A percentile compares a stretch with the other conserved stretches of the same genome.
phyloP scores from a whole-genome alignment of 169 alveolate species.

The Pseudocohnilembus persalinus region DNA sequence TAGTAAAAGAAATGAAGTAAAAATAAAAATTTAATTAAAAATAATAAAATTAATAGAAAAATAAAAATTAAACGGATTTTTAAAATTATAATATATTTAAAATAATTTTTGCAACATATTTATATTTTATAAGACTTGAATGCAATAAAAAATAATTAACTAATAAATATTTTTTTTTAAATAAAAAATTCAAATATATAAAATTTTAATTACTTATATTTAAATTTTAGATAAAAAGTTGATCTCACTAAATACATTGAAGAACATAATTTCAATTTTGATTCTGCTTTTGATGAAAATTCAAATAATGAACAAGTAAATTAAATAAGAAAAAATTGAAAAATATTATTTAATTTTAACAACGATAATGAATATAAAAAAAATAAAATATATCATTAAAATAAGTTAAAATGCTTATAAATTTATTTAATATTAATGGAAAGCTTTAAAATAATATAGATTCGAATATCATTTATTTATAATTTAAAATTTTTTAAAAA shows the following conservation, averaged over 20 bases:
- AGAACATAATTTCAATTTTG: slow-evolving; percentile 85
- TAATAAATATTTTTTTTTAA: too few species aligned
- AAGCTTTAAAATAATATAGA: too few species aligned
- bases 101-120: neutral
- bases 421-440: too few species aligned
- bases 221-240: slow-evolving; percentile 58
- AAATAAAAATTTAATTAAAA: neutral
- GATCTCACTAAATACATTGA: slow-evolving; percentile 88
- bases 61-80: neutral
- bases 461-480: too few species aligned
- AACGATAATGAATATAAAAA: too few species aligned
- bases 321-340: neutral
- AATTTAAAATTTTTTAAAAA: too few species aligned
- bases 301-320: slow-evolving; percentile 70
- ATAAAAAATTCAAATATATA: neutral
- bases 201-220: neutral
- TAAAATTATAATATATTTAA: neutral
- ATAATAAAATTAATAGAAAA: neutral
- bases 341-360: too few species aligned
- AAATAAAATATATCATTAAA: too few species aligned
- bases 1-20: slow-evolving; percentile 81
- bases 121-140: too few species aligned
- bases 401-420: too few species aligned
- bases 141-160: too few species aligned
- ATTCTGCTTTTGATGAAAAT: slow-evolving; percentile 81